A percentile compares a stretch with the other conserved stretches of the same genome.
Conservation (phyloP, 1,284 basidiomycete genomes). For the Apiotrichum akiyoshidainum region DNA sequence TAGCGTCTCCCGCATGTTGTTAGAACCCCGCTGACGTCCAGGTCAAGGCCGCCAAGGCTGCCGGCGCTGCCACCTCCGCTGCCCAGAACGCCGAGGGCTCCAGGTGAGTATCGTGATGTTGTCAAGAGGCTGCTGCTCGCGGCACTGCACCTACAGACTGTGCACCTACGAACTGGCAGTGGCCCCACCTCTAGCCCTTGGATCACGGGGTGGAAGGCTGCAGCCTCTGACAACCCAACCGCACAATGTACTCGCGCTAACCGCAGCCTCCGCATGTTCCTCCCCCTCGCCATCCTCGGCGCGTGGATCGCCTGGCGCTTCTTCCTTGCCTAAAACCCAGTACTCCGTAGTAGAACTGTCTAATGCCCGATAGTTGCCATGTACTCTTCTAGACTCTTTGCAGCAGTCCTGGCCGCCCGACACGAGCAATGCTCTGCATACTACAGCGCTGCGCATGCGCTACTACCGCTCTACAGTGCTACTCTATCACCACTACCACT, state of each 20-base stretch:
- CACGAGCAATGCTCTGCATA: no score
- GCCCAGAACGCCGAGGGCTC: neutral
- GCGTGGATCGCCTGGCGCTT: constrained; percentile 49
- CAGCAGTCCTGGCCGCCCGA: neutral
- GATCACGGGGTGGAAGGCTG: no score
- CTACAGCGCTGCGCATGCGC: no score
- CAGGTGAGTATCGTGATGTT: neutral
- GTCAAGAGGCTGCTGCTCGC: no score
- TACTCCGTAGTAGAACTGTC: neutral
- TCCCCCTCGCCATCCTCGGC: constrained; percentile 42
- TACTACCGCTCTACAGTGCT: neutral
- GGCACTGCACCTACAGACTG: no score
- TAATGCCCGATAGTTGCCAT: neutral
- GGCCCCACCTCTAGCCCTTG: no score
- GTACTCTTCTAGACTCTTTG: constrained; percentile 6
- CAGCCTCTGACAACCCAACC: neutral
- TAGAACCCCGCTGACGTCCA: constrained; percentile 2
- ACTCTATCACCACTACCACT: constrained; percentile 5
- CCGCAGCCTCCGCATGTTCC: constrained; percentile 29
- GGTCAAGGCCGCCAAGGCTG: constrained; percentile 7
- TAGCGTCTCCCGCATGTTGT: no score
- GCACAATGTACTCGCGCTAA: neutral
- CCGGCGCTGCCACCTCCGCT: neutral
- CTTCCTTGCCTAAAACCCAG: constrained; percentile 39
- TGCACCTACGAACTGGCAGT: no score